Evolutionary conservation across 495 filamentous ascomycete genomes (phyloP), one percentile per base, ranked within the genome.

Genomic region (Tetracladium setigerum): DNA sequence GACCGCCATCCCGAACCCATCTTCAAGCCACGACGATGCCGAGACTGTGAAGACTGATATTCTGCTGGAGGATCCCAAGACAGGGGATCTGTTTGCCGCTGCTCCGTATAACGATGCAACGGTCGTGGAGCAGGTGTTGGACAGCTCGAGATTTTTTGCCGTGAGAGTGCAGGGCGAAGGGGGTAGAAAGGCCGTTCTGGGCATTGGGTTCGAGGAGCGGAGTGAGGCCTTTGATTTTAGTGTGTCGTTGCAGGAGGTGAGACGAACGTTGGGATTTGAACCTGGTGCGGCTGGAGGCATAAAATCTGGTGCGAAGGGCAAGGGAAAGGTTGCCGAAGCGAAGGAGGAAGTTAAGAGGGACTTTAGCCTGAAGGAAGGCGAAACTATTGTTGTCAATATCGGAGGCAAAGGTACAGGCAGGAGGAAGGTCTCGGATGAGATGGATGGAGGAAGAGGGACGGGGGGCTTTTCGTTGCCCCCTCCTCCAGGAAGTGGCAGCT

Each of bases 181-280:
- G 1, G 76, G 77, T 1, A 67, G 76, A 50, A 89, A 88, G 56
- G 87, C 87, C 17, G 73, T 79, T 30, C 65, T 91, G 19, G 87
- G 87, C n/a, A 74, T 92, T 40, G 87, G 87, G 11, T 92, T 90
- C 57, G 87, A 90, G 68, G 86, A 91, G 64, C 66, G 87, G 35
- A 79, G 76, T 60, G 85, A 88, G 50, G 86, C 87, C 7, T 86
- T 90, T 45, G 87, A 92, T 54, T 89, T 89, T 49, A 77, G 77
- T 17, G 79, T 90, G n/a, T 70, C 77, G n/a, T 64, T 92, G 55
- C 84, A 86, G 62, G 86, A 88, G 58, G 77, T 79, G 12, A 66
- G 80, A 44, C 78, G 76, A 60, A 72, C 71, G 46, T 61, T 84
- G 15, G 75, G 72, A 1, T 52, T 74, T 35, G 58, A 46, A 16